Conservation (phyloP, 495 filamentous ascomycete genomes). For the Acidomyces sp. region DNA sequence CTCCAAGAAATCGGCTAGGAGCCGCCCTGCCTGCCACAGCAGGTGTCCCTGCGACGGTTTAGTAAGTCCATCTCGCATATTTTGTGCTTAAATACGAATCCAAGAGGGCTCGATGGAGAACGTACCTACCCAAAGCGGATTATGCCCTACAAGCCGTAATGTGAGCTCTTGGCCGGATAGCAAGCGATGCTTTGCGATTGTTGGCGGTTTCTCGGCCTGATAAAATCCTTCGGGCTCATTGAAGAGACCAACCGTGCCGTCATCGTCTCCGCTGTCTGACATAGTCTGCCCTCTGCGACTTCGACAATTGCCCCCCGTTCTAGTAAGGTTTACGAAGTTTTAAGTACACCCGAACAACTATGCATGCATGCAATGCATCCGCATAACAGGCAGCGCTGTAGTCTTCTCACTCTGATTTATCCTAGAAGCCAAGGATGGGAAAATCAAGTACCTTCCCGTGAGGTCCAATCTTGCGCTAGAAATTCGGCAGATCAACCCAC, state of each 20-base stretch:
- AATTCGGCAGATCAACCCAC: no score
- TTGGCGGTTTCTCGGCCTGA: constrained; percentile 53
- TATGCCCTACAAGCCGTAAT: constrained; percentile 76
- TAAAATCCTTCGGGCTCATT: constrained; percentile 68
- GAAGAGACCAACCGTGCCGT: constrained; percentile 42
- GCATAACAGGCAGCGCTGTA: no score
- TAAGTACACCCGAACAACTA: no score
- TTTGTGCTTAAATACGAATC: no score
- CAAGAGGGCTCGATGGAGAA: not conserved
- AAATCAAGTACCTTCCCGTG: no score
- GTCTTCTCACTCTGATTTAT: no score
- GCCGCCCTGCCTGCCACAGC: constrained; percentile 77
- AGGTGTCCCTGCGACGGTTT: constrained; percentile 51
- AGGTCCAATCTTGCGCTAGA: no score
- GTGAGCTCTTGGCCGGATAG: constrained; percentile 50
- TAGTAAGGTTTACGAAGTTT: not conserved
- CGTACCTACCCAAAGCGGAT: constrained; percentile 63
- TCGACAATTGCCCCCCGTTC: not conserved
- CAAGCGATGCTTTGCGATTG: constrained; percentile 54
- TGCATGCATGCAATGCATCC: no score
- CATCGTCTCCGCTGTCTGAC: constrained; percentile 21
- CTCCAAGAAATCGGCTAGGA: constrained; percentile 66
- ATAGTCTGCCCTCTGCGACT: not conserved
- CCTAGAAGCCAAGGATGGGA: no score
- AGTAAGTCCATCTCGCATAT: not conserved